Conservation (phyloP, 768 basidiomycete genomes). For the Mycena epipterygia region DNA sequence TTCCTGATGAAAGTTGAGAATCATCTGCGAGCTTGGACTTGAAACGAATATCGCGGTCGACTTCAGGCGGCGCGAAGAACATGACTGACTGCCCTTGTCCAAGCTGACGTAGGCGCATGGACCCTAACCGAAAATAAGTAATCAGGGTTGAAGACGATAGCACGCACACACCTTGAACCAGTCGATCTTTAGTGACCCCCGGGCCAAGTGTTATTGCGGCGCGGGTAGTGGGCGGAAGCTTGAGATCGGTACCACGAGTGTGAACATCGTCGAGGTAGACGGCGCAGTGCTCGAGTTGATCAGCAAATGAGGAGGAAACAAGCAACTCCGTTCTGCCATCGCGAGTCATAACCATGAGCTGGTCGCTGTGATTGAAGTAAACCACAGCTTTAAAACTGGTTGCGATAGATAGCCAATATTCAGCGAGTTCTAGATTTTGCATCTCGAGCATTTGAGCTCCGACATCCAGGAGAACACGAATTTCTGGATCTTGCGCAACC, state of each 20-base stretch:
- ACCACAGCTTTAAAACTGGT: constrained; percentile 51
- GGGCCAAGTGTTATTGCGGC: constrained; percentile 65
- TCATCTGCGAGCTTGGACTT: constrained; percentile 21
- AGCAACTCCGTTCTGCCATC: constrained; percentile 52
- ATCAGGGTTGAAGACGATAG: neutral
- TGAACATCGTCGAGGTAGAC: constrained; percentile 69
- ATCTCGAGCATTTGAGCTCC: constrained; percentile 56
- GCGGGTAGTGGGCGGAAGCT: constrained; percentile 55
- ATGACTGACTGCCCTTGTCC: constrained; percentile 62
- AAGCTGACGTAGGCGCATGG: constrained; percentile 66
- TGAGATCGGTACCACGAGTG: constrained; percentile 66
- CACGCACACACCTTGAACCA: constrained; percentile 59
- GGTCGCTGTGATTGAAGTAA: constrained; percentile 56
- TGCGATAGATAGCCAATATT: constrained; percentile 34
- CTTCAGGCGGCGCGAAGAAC: constrained; percentile 61
- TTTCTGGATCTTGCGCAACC: constrained; percentile 48
- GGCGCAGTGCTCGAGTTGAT: constrained; percentile 52
- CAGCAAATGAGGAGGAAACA: constrained; percentile 51
- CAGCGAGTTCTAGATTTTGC: constrained; percentile 26
- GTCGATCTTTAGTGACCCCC: constrained; percentile 64
- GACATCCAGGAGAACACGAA: constrained; percentile 67
- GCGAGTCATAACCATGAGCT: constrained; percentile 49
- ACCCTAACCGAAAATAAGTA: constrained; percentile 49
- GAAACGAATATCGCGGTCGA: constrained; percentile 48
- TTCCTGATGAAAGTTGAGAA: constrained; percentile 44